Evolutionary conservation across 768 basidiomycete genomes (phyloP).

Genomic region (Russula virescens): DNA sequence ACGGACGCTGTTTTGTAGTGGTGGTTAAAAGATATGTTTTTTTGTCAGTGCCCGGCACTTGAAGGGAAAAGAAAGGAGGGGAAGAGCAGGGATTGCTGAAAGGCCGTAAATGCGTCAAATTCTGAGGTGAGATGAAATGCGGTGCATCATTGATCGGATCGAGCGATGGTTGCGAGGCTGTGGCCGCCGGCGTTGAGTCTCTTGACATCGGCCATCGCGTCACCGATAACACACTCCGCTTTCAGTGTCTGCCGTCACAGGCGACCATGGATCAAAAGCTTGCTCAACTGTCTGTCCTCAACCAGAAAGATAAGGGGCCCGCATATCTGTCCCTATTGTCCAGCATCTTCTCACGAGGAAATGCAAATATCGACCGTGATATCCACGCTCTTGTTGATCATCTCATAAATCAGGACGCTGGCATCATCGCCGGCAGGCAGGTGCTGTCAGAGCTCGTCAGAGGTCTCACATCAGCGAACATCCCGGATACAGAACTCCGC

Average conservation of each 20-base stretch:
- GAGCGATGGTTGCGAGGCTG: slow-evolving; percentile 11
- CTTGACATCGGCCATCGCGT: no score
- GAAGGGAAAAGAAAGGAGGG: not conserved
- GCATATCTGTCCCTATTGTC: slow-evolving; percentile 67
- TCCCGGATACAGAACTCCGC: slow-evolving; percentile 50
- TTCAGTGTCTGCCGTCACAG: not conserved
- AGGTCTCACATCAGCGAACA: slow-evolving; percentile 49
- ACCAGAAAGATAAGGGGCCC: slow-evolving; percentile 80
- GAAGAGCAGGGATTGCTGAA: not conserved
- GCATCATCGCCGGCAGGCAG: slow-evolving; percentile 84
- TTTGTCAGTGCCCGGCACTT: slow-evolving; percentile 15
- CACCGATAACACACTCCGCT: no score
- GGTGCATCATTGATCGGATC: not conserved
- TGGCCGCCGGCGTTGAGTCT: no score
- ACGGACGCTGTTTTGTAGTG: not conserved
- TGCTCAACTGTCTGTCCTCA: slow-evolving; percentile 52
- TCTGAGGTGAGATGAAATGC: no score
- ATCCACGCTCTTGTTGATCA: slow-evolving; percentile 71
- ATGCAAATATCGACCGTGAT: slow-evolving; percentile 43
- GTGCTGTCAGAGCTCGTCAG: slow-evolving; percentile 82
- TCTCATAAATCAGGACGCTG: slow-evolving; percentile 76
- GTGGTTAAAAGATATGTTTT: not conserved
- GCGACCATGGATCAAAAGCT: slow-evolving; percentile 61
- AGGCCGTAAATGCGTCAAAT: no score
- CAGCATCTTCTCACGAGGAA: slow-evolving; percentile 52